Evolutionary conservation across 176 grass and related monocot species (phyloP).

Genomic region (Eleusine coracana): DNA sequence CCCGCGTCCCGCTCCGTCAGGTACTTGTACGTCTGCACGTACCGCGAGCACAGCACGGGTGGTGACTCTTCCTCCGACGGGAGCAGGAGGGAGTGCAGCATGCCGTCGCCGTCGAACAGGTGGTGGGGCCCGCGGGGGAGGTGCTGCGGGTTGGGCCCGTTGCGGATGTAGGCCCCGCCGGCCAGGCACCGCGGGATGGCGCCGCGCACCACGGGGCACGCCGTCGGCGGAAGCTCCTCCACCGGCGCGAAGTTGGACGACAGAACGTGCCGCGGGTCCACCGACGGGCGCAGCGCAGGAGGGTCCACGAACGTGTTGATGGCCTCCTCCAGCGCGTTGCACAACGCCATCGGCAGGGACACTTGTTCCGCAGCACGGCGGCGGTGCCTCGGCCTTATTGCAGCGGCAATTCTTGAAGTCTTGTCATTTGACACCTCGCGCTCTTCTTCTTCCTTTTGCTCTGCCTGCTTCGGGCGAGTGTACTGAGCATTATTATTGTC

Average conservation of each 20-base stretch:
- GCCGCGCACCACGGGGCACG: conserved; percentile 67
- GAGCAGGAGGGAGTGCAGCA: conserved; percentile 95
- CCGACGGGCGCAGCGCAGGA: conserved; percentile 66
- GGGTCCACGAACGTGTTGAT: conserved; percentile 96
- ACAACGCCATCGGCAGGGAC: conserved; percentile 62
- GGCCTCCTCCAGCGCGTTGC: conserved; percentile 78
- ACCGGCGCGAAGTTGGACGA: conserved; percentile 81
- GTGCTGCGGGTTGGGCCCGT: conserved; percentile 92
- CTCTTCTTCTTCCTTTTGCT: conserved; percentile 11
- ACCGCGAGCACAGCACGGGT: conserved; percentile 87
- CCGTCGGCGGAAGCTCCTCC: conserved; percentile 80
- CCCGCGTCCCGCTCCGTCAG: conserved; percentile 69
- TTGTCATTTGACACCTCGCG: not conserved
- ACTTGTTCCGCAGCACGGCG: not conserved
- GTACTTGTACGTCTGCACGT: conserved; percentile 94
- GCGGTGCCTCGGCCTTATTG: not conserved
- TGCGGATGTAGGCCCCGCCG: conserved; percentile 92
- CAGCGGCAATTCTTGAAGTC: not conserved
- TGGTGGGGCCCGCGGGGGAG: conserved; percentile 83
- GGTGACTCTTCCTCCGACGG: not conserved
- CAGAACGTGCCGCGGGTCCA: conserved; percentile 80
- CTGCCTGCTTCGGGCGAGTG: conserved; percentile 2
- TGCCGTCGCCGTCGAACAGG: conserved; percentile 94
- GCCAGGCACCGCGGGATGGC: conserved; percentile 79
- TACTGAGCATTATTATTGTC: conserved; percentile 22